phyloP scores from a whole-genome alignment of 2,329 filamentous ascomycete species.

The Penicillium polonicum region DNA sequence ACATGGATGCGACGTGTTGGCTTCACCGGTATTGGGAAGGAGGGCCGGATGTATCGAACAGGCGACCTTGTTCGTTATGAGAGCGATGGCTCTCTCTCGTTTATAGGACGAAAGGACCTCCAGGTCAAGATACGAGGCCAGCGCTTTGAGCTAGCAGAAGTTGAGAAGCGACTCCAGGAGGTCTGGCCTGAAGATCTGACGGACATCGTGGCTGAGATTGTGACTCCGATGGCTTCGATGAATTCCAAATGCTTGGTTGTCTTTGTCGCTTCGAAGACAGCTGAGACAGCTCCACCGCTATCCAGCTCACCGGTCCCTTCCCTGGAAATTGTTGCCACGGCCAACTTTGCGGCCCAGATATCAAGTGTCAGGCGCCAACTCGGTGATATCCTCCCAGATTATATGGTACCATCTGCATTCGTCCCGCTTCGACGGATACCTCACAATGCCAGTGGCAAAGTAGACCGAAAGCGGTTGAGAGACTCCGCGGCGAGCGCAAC shows the following conservation, averaged over 20 bases:
- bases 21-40: background rate
- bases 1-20: background rate
- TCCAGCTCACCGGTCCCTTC: background rate
- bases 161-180: constrained; percentile 10
- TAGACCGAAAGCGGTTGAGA: constrained; percentile 9
- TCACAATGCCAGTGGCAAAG: constrained; percentile 6
- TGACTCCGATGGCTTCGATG: background rate
- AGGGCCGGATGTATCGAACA: constrained; percentile 31
- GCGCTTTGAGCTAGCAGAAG: constrained; percentile 16
- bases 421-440: constrained; percentile 7
- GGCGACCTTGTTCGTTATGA: constrained; percentile 34
- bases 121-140: constrained; percentile 25
- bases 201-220: background rate
- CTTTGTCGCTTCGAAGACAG: constrained; percentile 3
- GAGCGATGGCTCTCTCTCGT: constrained; percentile 17
- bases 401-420: constrained; percentile 11
- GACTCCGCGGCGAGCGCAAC: background rate
- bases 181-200: background rate
- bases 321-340: background rate
- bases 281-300: background rate
- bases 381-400: constrained; percentile 5
- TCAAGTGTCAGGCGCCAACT: background rate
- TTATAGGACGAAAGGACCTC: constrained; percentile 19
- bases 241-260: constrained; percentile 5
- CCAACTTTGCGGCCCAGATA: background rate